Evolutionary conservation across 1,284 basidiomycete genomes (phyloP), one percentile per base, ranked within the genome.

Genomic region (Porodaedalea pini): DNA sequence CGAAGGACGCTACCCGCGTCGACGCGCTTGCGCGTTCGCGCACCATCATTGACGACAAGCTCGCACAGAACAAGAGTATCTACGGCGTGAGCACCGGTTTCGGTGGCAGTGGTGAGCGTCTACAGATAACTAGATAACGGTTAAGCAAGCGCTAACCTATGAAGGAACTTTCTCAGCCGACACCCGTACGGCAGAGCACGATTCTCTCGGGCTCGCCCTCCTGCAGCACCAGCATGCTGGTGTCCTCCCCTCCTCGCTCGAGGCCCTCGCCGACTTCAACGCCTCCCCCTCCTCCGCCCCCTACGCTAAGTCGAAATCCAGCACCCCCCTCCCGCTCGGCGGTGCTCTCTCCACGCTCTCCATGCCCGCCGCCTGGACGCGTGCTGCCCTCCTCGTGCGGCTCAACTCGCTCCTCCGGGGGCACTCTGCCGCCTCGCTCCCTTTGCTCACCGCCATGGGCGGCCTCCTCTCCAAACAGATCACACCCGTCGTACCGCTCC

Each of bases 301-400:
- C 10, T 47, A 19, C 32, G n/a, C 32, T 2, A 19, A 19, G 21
- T 17, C 47, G 13, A 56, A 58, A 31, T 41, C 48, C 70, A 41
- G 67, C 70, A 1, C 73, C 71, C 56, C 70, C 4, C 74, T 86
- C 10, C 87, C 88, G 15, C 80, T 89, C 32, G 73, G 78, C 19
- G 85, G 88, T 63, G 84, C 86, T 0, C 68, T 85, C n/a, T 71
- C 78, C n/a, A 81, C 82, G 21, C 80, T 81, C 50, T 83, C 79
- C 60, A 92, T 94, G 88, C 92, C 92, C n/a, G 86, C 90, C 62
- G 75, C 90, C 5, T 94, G 92, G 88, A 91, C 92, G n/a, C 85
- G 91, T 51, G 92, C 88, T 13, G 91, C 92, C 1, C 92, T 94
- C 64, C 74, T 92, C 7, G 79, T 95, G 61, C 86, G 92, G 63